Conservation (phyloP, 2,329 filamentous ascomycete genomes). For the Penicillium expansum region DNA sequence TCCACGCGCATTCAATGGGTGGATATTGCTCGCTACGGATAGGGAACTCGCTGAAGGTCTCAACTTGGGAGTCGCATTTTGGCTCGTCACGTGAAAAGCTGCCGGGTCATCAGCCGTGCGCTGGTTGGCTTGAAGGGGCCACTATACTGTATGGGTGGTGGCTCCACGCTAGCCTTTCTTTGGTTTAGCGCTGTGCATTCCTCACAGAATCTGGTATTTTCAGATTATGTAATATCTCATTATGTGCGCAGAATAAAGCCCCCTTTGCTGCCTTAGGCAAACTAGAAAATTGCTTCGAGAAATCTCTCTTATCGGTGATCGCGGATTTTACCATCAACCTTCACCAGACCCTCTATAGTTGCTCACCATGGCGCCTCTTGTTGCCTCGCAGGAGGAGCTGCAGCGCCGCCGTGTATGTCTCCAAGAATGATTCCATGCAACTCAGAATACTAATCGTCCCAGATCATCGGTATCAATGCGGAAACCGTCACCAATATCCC, state of each 20-base stretch:
- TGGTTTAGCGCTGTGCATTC: background rate
- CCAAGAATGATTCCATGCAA: conserved; percentile 1
- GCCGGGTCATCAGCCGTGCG: conserved; percentile 35
- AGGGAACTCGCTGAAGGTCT: conserved; percentile 28
- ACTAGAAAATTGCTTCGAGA: conserved; percentile 35
- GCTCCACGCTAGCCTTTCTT: background rate
- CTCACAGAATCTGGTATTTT: background rate
- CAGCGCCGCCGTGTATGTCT: conserved; percentile 42
- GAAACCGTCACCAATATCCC: conserved; percentile 88
- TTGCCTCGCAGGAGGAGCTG: conserved; percentile 44
- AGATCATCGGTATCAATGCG: conserved; percentile 82
- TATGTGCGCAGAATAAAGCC: conserved; percentile 20
- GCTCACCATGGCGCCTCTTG: conserved; percentile 43
- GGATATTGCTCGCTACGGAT: conserved; percentile 31
- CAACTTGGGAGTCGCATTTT: conserved; percentile 37
- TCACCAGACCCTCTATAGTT: conserved; percentile 11
- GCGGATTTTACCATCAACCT: conserved; percentile 21
- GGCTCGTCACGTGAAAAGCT: conserved; percentile 37
- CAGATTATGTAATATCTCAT: background rate
- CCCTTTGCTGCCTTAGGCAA: conserved; percentile 26
- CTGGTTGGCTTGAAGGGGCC: conserved; percentile 29
- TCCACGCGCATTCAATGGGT: conserved; percentile 39
- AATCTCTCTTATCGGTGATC: conserved; percentile 30
- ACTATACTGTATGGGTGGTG: conserved; percentile 19
- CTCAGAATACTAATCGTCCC: conserved; percentile 10